Evolutionary conservation across 2,329 filamentous ascomycete genomes (phyloP).

Genomic region (Penicillium fuscoglaucum): DNA sequence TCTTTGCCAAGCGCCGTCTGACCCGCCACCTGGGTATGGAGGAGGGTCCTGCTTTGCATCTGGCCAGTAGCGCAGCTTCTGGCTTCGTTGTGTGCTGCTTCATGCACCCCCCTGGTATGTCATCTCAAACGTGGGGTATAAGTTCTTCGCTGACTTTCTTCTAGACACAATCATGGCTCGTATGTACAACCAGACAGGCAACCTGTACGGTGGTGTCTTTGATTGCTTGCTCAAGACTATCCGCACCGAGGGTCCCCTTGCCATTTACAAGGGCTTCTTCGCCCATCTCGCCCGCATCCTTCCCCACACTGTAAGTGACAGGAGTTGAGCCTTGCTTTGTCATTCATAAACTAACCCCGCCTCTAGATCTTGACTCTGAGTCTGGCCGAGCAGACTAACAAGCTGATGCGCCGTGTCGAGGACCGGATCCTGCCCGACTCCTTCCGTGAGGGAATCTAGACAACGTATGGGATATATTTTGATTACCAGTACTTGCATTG

Average conservation of each 20-base stretch:
- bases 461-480: neutral
- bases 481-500: slow-evolving; percentile 1
- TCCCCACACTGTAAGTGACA: slow-evolving; percentile 71
- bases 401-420: slow-evolving; percentile 80
- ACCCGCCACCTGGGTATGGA: slow-evolving; percentile 82
- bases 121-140: neutral
- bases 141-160: slow-evolving; percentile 2
- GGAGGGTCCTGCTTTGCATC: slow-evolving; percentile 84
- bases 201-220: slow-evolving; percentile 89
- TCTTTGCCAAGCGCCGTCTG: slow-evolving; percentile 88
- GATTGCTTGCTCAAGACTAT: slow-evolving; percentile 92
- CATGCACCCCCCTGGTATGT: slow-evolving; percentile 90
- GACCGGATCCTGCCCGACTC: slow-evolving; percentile 53
- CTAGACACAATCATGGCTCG: slow-evolving; percentile 95
- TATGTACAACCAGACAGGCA: slow-evolving; percentile 98
- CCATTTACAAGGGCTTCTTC: slow-evolving; percentile 97
- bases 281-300: slow-evolving; percentile 92
- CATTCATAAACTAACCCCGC: slow-evolving; percentile 22
- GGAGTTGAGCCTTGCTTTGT: neutral
- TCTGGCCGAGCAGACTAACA: slow-evolving; percentile 95
- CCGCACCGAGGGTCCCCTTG: slow-evolving; percentile 83
- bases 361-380: slow-evolving; percentile 78
- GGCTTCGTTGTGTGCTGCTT: slow-evolving; percentile 96
- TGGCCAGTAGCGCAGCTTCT: slow-evolving; percentile 83
- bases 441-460: slow-evolving; percentile 50